Evolutionary conservation across 2,329 filamentous ascomycete genomes (phyloP), one percentile per base, ranked within the genome.

Genomic region (Nakataea oryzae): DNA sequence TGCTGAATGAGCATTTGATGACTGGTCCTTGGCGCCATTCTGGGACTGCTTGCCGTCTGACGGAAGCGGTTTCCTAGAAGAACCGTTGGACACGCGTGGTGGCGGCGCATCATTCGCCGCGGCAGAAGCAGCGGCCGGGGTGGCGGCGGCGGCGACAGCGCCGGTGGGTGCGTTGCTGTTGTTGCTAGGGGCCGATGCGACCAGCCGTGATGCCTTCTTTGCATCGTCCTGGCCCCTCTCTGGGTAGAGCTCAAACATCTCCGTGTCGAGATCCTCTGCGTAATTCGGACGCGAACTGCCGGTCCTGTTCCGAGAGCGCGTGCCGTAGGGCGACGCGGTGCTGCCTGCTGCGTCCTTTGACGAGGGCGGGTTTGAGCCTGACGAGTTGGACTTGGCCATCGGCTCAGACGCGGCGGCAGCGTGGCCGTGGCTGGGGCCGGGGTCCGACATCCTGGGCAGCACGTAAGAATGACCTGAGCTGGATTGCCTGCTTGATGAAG

Each of bases 201-300:
- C 69, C 67, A 72, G 73, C 60, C 78, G 78, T 68, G 79, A 78
- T 50, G 78, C 72, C 71, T 87, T 88, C 72, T 86, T 85, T 61
- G 77, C 69, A 64, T 85, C 82, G 62, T 78, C 77, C 21, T 85
- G 81, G 67, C 84, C 81, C 70, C 80, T 79, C 67, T 82, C 76
- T 61, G 78, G 73, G 70, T 81, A 77, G 72, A 81, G 83, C 70
- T 97, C 93, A 73, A 92, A 91, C 72, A 82, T 76, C 64, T 97
- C 95, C 75, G 90, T 86, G 70, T 97, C 93, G 68, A 93, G 81
- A 74, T 97, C 90, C 77, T 99, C 95, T 60, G 95, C 93, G 75
- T 99, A 99, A 76, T 99, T 99, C 67, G 89, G 87, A 68, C 95
- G 89, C 68, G 89, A 83, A 67, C 83, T 86, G 70, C 89, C 89